Evolutionary conservation across 495 filamentous ascomycete species (phyloP).

Genomic region (Daldinia decipiens): DNA sequence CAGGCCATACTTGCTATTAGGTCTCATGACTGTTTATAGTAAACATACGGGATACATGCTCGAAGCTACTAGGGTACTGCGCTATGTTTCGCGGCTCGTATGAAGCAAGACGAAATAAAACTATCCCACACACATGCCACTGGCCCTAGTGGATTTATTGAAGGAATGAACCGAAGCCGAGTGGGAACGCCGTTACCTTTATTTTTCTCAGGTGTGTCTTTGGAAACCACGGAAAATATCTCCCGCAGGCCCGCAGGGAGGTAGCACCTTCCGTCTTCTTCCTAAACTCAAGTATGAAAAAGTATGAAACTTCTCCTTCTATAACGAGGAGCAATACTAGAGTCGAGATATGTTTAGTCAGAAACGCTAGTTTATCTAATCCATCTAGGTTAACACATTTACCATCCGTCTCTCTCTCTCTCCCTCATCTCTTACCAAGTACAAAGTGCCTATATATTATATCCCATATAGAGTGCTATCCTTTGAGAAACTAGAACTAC

Average conservation of each 20-base stretch:
- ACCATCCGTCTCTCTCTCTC: neutral
- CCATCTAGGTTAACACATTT: neutral
- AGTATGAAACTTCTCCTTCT: neutral
- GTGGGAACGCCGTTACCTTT: neutral
- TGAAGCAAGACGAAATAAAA: conserved; percentile 6
- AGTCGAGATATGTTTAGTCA: neutral
- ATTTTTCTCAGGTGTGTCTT: neutral
- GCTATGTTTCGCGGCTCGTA: conserved; percentile 18
- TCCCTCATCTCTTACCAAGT: neutral
- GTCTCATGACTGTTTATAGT: neutral
- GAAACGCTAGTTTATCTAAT: neutral
- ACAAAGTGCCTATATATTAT: neutral
- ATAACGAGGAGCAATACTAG: neutral
- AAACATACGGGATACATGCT: neutral
- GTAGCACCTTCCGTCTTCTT: neutral
- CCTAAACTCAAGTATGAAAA: neutral
- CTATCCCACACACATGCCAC: neutral
- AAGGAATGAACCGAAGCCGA: neutral
- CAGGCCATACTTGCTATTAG: neutral
- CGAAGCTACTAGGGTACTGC: neutral
- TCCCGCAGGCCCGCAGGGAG: neutral
- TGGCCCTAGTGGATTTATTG: neutral
- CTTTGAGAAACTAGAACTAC: neutral
- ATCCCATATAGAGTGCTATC: neutral
- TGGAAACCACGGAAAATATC: neutral